Evolutionary conservation across 2,329 filamentous ascomycete species (phyloP).

Genomic region (Bipolaris oryzae): DNA sequence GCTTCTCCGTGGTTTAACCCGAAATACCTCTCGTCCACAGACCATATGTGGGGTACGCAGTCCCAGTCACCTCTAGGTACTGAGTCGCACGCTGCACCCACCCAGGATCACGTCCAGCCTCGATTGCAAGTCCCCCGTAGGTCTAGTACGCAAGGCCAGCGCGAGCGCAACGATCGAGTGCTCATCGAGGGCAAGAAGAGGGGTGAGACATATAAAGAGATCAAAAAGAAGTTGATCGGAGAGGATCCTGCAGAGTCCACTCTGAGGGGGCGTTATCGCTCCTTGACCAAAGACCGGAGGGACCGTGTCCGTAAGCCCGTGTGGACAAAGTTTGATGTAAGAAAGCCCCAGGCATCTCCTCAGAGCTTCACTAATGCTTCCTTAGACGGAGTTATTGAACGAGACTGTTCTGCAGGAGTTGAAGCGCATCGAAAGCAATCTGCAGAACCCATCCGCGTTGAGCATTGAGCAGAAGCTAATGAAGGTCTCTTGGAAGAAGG

Average conservation of each 20-base stretch:
- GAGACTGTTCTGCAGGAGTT: slow-evolving; percentile 31
- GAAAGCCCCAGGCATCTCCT: slow-evolving; percentile 40
- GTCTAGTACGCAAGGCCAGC: slow-evolving; percentile 12
- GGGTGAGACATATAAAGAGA: slow-evolving; percentile 70
- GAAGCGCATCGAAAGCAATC: slow-evolving; percentile 22
- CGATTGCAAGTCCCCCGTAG: slow-evolving; percentile 4
- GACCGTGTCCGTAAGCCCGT: slow-evolving; percentile 68
- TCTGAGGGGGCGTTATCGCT: slow-evolving; percentile 70
- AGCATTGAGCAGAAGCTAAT: slow-evolving; percentile 25
- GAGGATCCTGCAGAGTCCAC: slow-evolving; percentile 74
- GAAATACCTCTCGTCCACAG: background rate
- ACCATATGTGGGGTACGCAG: background rate
- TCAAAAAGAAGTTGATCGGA: slow-evolving; percentile 60
- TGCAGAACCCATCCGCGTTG: slow-evolving; percentile 11
- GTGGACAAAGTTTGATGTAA: slow-evolving; percentile 69
- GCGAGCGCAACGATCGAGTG: slow-evolving; percentile 35
- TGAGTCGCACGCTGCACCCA: background rate
- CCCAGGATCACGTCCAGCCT: slow-evolving; percentile 3
- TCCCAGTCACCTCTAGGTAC: background rate
- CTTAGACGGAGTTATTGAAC: slow-evolving; percentile 34
- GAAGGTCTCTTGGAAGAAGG: slow-evolving; percentile 65
- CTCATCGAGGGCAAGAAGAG: slow-evolving; percentile 61
- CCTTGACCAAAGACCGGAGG: slow-evolving; percentile 67
- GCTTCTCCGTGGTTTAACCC: slow-evolving; percentile 14
- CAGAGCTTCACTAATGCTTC: slow-evolving; percentile 11